These are phyloP conservation scores for Candolleomyces aberdarensis DNA, from an alignment of 768 basidiomycete species.

Conservation along the genomic window DNA sequence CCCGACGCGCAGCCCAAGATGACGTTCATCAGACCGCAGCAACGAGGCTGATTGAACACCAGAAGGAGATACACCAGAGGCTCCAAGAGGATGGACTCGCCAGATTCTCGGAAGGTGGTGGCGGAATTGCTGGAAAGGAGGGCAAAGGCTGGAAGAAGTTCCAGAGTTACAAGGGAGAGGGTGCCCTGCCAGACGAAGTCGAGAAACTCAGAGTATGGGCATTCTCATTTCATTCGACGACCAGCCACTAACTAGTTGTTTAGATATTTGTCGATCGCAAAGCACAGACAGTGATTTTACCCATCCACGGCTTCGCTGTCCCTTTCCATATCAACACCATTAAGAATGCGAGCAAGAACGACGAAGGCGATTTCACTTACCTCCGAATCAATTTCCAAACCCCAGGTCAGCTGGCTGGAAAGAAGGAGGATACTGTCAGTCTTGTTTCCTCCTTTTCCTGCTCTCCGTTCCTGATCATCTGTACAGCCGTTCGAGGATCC, in stretches of 20 bases:
- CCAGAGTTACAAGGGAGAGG: constrained; percentile 96
- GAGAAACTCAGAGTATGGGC: constrained; percentile 71
- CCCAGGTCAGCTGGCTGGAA: constrained; percentile 94
- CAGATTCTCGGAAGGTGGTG: constrained; percentile 80
- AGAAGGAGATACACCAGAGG: constrained; percentile 72
- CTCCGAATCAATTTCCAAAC: constrained; percentile 98
- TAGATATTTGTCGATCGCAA: constrained; percentile 93
- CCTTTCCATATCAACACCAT: constrained; percentile 99
- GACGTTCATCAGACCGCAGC: constrained; percentile 77
- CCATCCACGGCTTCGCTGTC: constrained; percentile 92
- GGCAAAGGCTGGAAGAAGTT: constrained; percentile 95
- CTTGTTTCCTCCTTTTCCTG: background rate
- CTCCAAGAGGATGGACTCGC: constrained; percentile 79
- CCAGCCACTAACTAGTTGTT: background rate
- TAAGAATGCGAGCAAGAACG: constrained; percentile 96
- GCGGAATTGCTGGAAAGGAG: constrained; percentile 71
- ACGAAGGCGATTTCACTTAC: constrained; percentile 93
- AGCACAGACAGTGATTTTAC: constrained; percentile 84
- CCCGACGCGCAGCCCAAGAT: constrained; percentile 83
- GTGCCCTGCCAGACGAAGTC: constrained; percentile 79
- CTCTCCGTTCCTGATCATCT: constrained; percentile 1
- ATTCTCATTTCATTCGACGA: background rate
- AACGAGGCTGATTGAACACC: constrained; percentile 84
- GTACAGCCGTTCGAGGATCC: constrained; percentile 92
- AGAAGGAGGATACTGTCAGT: constrained; percentile 94